phyloP scores from a whole-genome alignment of 2,329 filamentous ascomycete species.

The Penicillium hordei region DNA sequence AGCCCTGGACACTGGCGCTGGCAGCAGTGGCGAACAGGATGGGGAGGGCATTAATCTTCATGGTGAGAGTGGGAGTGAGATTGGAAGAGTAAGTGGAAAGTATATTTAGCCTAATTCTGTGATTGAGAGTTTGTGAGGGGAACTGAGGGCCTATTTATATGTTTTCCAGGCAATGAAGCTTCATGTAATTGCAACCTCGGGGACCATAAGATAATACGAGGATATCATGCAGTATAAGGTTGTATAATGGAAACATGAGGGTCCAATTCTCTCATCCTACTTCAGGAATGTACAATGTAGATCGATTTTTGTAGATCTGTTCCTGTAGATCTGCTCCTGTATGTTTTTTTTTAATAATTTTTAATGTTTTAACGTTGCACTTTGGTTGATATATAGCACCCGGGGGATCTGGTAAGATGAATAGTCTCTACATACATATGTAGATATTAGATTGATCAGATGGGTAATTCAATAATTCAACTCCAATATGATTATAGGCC shows the following conservation, averaged over 20 bases:
- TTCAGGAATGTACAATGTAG: neutral
- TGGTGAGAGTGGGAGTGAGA: conserved; percentile 1
- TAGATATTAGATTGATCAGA: neutral
- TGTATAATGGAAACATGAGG: neutral
- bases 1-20: conserved; percentile 31
- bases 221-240: neutral
- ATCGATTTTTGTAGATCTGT: neutral
- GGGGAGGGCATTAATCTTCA: conserved; percentile 20
- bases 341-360: neutral
- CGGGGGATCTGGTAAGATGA: neutral
- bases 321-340: neutral
- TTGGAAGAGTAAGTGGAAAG: neutral
- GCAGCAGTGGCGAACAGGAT: conserved; percentile 21
- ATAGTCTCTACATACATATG: too few species aligned
- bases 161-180: neutral
- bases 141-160: neutral
- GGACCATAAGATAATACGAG: neutral
- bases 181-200: conserved; percentile 1
- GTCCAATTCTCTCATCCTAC: neutral
- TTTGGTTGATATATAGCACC: neutral
- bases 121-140: neutral
- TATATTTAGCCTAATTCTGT: neutral
- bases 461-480: neutral
- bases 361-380: neutral
- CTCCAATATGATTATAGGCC: neutral